A percentile compares a stretch with the other conserved stretches of the same genome.
phyloP scores from a whole-genome alignment of 305 asterid genomes.

The Solanum aculeatissimum region DNA sequence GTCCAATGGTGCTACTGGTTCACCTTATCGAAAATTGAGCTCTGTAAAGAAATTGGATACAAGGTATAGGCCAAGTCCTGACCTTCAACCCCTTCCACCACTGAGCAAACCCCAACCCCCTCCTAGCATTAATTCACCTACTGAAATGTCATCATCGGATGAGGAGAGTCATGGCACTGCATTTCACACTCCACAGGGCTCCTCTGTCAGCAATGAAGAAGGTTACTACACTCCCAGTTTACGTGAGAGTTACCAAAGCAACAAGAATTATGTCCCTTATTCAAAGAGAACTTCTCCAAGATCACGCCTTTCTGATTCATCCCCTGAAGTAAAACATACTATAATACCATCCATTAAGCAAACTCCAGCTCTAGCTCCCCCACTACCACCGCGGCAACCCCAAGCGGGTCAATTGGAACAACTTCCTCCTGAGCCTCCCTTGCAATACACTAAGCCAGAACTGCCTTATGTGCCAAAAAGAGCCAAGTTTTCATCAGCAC shows the following conservation, averaged over 20 bases:
- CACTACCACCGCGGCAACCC: slow-evolving; percentile 9
- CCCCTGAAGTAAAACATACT: slow-evolving; percentile 43
- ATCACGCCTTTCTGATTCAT: slow-evolving; percentile 50
- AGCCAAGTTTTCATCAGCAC: slow-evolving; percentile 57
- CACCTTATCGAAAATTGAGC: slow-evolving; percentile 44
- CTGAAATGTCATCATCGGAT: slow-evolving; percentile 31
- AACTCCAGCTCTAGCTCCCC: slow-evolving; percentile 31
- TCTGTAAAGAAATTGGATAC: slow-evolving; percentile 47
- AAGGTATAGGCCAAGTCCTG: slow-evolving; percentile 95
- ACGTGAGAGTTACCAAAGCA: slow-evolving; percentile 21
- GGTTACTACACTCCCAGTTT: slow-evolving; percentile 35
- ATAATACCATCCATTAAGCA: slow-evolving; percentile 76
- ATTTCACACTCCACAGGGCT: slow-evolving; percentile 87
- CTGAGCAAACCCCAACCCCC: slow-evolving; percentile 63
- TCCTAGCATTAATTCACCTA: slow-evolving; percentile 18
- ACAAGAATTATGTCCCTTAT: slow-evolving; percentile 29
- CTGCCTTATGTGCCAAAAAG: slow-evolving; percentile 34
- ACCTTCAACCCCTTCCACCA: slow-evolving; percentile 94
- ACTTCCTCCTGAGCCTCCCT: slow-evolving; percentile 10
- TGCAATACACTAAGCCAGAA: slow-evolving; percentile 12
- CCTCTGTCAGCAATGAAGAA: slow-evolving; percentile 57
- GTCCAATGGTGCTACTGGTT: slow-evolving; percentile 27
- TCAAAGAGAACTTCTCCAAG: slow-evolving; percentile 80
- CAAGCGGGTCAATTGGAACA: not conserved
- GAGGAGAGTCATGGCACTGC: slow-evolving; percentile 40